Base-by-base conservation (phyloP, 768 basidiomycete species). In the Cytidiella melzeri region DNA sequence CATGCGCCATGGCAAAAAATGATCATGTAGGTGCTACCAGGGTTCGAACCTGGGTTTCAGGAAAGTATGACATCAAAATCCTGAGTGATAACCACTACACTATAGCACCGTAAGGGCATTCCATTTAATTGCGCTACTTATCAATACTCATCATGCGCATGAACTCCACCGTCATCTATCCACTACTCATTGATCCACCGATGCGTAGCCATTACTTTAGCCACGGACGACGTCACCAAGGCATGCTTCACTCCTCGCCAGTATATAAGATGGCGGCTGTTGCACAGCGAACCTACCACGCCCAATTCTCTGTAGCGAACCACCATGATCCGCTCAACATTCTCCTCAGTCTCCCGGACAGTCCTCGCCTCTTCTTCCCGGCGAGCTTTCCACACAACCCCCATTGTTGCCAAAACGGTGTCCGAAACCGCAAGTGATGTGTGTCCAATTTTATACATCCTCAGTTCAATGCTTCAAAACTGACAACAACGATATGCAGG, bases 401-500 rank as follows among this genome's bases (percentile, higher is more conserved):
- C 67, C 1, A 37, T 54, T 5, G 57, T 61, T 12, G 53, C 55
- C 10, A 70, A 68, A 57, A 64, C 67, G 2, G 62, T 68, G 43
- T 61, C 67, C 25, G 67, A 70, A 27, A 64, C 68, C 6, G 69
- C 70, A 19, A 61, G 66, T 45, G 68, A 67, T 58, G 70, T n/a
- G n/a, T n/a, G n/a, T n/a, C n/a, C n/a, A n/a, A n/a, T n/a, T n/a
- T n/a, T n/a, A n/a, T n/a, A n/a, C n/a, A n/a, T n/a, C n/a, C n/a
- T n/a, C n/a, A n/a, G n/a, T n/a, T n/a, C n/a, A n/a, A n/a, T n/a
- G n/a, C n/a, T n/a, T n/a, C n/a, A n/a, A n/a, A n/a, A n/a, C 11
- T 18, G 36, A n/a, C 7, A 1, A n/a, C n/a, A n/a, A n/a, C n/a
- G n/a, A n/a, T 41, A 7, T 11, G 10, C 48, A 73, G 71, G 63